Conservation (phyloP, 2,329 filamentous ascomycete species). For the Clonostachys solani region DNA sequence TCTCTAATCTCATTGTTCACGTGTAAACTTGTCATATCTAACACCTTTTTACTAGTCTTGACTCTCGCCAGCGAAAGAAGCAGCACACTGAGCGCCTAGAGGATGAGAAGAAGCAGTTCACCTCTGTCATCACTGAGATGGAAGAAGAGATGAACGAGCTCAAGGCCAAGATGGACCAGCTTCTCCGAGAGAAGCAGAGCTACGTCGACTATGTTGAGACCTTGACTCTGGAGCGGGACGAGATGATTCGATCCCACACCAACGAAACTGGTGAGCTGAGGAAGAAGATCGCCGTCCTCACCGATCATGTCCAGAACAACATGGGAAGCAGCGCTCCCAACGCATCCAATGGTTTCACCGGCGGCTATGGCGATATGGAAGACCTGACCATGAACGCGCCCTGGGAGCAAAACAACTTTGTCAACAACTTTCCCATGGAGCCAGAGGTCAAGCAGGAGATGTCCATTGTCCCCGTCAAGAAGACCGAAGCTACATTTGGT, state of each 20-base stretch:
- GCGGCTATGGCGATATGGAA: conserved; percentile 78
- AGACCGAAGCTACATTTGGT: conserved; percentile 29
- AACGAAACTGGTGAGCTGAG: conserved; percentile 86
- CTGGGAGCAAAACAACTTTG: conserved; percentile 75
- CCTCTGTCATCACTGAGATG: conserved; percentile 68
- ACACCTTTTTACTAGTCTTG: conserved; percentile 60
- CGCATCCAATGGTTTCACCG: conserved; percentile 58
- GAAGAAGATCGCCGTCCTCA: conserved; percentile 85
- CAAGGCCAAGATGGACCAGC: conserved; percentile 65
- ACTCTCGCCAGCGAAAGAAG: conserved; percentile 97
- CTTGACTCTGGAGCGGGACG: conserved; percentile 83
- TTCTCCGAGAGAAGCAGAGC: conserved; percentile 69
- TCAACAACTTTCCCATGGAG: conserved; percentile 66
- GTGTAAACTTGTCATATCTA: conserved; percentile 5
- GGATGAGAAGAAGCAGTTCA: conserved; percentile 92
- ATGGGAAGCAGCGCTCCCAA: conserved; percentile 42
- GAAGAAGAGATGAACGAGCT: conserved; percentile 73
- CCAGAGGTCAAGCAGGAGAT: conserved; percentile 57
- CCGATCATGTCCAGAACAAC: conserved; percentile 65
- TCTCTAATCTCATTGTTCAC: not conserved
- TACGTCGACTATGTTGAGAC: conserved; percentile 71
- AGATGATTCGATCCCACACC: conserved; percentile 83
- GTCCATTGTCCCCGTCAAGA: conserved; percentile 49
- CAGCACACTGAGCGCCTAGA: conserved; percentile 95
- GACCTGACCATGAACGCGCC: conserved; percentile 74